Evolutionary conservation across 768 basidiomycete genomes (phyloP), one percentile per base, ranked within the genome.

Genomic region (Suillus subalutaceus): DNA sequence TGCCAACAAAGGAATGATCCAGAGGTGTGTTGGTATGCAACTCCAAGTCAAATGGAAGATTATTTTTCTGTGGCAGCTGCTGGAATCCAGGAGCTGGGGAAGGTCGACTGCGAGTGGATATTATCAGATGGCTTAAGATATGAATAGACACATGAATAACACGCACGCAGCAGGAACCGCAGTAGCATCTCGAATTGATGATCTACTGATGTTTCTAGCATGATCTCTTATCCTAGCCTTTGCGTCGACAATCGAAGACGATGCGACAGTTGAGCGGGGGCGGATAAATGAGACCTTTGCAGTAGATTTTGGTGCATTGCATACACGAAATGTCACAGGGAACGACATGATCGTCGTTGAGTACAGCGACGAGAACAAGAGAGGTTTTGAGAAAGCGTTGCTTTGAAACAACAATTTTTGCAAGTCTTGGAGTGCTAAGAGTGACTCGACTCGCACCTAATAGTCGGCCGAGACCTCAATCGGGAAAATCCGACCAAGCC

Each of bases 1-100:
- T 86, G 59, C 97, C 97, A 64, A 99, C 85, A 74, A 99, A 99
- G 9, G 92, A 90, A 72, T 89, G 85, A 76, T 96, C 94, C 66
- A 92, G 79, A 48, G 83, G 83, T 26, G 81, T 79, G 68, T 81
- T 82, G 1, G 85, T 82, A 37, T 79, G 71, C 4, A 80, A 72
- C 12, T 77, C 74, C 43, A 77, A 68, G 32, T 77, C 63, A 66
- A 77, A 75, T 15, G 78, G 76, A 53, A 80, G 72, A 69, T 79
- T 72, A 64, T 75, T 78, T 63, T 71, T 80, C n/a, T 78, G 72
- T 10, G 86, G 85, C 67, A 83, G 64, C 74, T 82, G 83, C 71
- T 84, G 83, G 70, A 83, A 84, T 77, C 67, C 84, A 70, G 88
- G 87, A n/a, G 86, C 80, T 59, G 86, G 88, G 46, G 81, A 76